Base-by-base conservation (phyloP, 805 yeast genomes). In the Wickerhamiella nectarea region DNA sequence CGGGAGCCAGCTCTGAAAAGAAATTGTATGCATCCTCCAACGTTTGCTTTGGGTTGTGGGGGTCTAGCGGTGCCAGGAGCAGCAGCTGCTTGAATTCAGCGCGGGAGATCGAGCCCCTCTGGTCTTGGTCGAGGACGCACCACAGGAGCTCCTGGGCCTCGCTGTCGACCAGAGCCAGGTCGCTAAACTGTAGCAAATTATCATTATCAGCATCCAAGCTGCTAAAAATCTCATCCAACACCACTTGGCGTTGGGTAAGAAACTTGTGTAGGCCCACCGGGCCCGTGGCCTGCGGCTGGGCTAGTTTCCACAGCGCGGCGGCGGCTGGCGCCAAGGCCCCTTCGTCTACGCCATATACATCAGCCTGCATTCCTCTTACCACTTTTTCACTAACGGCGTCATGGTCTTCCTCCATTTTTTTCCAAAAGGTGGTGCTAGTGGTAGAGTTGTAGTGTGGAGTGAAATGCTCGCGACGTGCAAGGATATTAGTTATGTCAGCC, bases 81-180 rank as follows among this genome's bases (percentile, higher is more conserved):
- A 89, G 63, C 40, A 83, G 82, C 52, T 81, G 82, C 50, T 94
- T 69, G 74, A 93, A 91, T 53, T 89, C 89, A 42, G 85, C 85
- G 56, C 75, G 83, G 0, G 91, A 77, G 35, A 89, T 76, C 51
- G 68, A 73, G 1, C 91, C 89, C 45, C 72, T 74, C 38, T 70
- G 63, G 47, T 74, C 68, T 29, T 59, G 60, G 58, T 76, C 86
- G 38, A 78, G 48, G 46, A 66, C 70, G 28, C 65, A 56, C 65
- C 79, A 78, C 47, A 84, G 31, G 7, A 39, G 36, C 22, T 39
- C 42, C 24, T 39, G 42, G 14, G 33, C 24, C 24, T 24, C 20
- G 21, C 36, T 26, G 20, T 22, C 36, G n/a, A 38, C 41, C 11
- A 39, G 18, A 4, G 14, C 31, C 2, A 39, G 20, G 21, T 39